These are phyloP conservation scores for Trifolium subterraneum DNA, from an alignment of 306 rosid species.

Conservation along the genomic window DNA sequence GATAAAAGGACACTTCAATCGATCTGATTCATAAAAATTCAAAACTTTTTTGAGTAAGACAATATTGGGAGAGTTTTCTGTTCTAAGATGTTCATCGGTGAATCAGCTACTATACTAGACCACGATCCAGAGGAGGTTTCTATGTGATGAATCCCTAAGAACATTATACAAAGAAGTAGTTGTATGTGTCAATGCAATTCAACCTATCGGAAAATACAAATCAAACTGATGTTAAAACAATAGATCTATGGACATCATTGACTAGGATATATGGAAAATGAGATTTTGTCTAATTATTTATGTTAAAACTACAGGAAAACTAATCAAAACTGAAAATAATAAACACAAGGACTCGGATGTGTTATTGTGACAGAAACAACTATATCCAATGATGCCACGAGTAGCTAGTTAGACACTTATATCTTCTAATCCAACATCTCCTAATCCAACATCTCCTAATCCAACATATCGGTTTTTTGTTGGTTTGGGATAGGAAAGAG, in stretches of 20 bases:
- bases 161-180: slow-evolving; percentile 3
- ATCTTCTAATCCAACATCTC: background rate
- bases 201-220: background rate
- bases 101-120: background rate
- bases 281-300: slow-evolving; percentile 1
- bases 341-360: slow-evolving; percentile 8
- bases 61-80: background rate
- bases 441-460: too few species aligned
- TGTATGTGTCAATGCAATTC: background rate
- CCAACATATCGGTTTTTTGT: background rate
- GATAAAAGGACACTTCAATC: slow-evolving; percentile 15
- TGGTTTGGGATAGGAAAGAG: slow-evolving; percentile 1
- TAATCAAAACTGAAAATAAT: background rate
- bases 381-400: background rate
- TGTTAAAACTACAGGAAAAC: slow-evolving; percentile 9
- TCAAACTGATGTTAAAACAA: background rate
- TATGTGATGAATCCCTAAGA: slow-evolving; percentile 13
- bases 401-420: background rate
- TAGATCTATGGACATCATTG: background rate
- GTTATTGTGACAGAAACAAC: slow-evolving; percentile 4
- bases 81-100: slow-evolving; percentile 11
- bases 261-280: background rate
- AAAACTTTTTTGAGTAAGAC: background rate
- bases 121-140: background rate
- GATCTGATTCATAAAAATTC: slow-evolving; percentile 19